Percentiles rank a stretch among this genome's conserved stretches.
Evolutionary conservation across 768 basidiomycete genomes (phyloP).

Genomic region (Lactarius psammicola): DNA sequence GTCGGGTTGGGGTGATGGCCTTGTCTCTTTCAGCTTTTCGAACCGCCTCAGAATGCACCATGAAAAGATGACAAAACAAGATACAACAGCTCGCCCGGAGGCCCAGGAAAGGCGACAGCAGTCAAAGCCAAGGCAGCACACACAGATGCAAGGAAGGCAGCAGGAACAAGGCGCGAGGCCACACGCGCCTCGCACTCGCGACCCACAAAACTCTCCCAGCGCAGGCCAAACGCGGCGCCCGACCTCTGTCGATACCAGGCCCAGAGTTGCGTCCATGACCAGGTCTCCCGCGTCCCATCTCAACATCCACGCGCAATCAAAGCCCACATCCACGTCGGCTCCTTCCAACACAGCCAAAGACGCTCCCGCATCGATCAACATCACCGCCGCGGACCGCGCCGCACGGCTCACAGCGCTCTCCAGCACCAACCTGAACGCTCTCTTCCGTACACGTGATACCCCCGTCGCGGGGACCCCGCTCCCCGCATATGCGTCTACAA

Average conservation of each 20-base stretch:
- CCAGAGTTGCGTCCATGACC: slow-evolving; percentile 10
- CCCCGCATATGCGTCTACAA: slow-evolving; percentile 3
- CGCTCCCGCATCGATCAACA: background rate
- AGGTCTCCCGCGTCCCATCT: background rate
- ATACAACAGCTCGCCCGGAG: background rate
- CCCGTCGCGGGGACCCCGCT: slow-evolving; percentile 1
- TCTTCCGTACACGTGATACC: slow-evolving; percentile 13
- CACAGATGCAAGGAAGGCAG: background rate
- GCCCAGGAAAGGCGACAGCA: background rate
- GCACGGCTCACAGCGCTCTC: slow-evolving; percentile 10
- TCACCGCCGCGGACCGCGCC: background rate
- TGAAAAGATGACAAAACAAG: background rate
- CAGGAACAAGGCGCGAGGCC: background rate
- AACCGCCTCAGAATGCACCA: slow-evolving; percentile 11
- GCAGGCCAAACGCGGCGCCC: background rate
- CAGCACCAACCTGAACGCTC: slow-evolving; percentile 23
- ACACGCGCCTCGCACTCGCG: background rate
- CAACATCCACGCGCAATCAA: background rate
- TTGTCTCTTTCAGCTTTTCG: slow-evolving; percentile 15
- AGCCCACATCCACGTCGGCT: background rate
- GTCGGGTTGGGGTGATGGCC: slow-evolving; percentile 14
- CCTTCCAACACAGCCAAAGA: background rate
- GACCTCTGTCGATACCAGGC: background rate
- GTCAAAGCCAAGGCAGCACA: background rate
- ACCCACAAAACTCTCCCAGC: background rate